Base-by-base conservation (phyloP, 1,139 yeast genomes). In the Saccharomycopsis hybrid region DNA sequence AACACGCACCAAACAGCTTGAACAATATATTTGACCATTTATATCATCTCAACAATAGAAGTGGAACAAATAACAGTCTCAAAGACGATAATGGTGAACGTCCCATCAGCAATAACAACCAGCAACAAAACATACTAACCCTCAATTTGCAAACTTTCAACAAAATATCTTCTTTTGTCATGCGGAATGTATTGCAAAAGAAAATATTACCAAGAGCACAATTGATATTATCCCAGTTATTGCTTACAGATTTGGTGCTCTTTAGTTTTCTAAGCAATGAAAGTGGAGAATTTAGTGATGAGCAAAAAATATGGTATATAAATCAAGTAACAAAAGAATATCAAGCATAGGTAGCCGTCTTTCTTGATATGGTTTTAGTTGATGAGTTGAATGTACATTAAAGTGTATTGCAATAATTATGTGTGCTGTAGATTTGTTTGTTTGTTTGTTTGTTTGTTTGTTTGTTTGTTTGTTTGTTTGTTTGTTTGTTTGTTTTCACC, bases 181-280 rank as follows among this genome's bases (percentile, higher is more conserved):
- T 51, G 54, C 36, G 29, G 13, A 30, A 48, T 32, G 51, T 51
- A 25, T 29, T 51, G 37, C 35, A 41, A 28, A 25, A 45, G 4
- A 48, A 41, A 32, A 27, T 48, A 13, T 36, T 35, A 9, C 25
- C 31, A 2, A 32, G 24, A 9, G n/a, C 39, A 9, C 54, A 51
- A 39, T 45, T 41, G 36, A 30, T 32, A 8, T 30, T 51, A 18
- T 36, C 41, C 2, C 30, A 42, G 38, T 39, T 51, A n/a, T 27
- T 51, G 24, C 27, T 42, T 4, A 36, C 39, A 4, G 54, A 51
- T 41, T 28, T 43, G 36, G 45, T 51, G 7, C 38, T 51, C 29
- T 51, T 48, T 27, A 47, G 43, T 31, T 51, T 51, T 27, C 42
- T 51, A 28, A 11, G 7, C 25, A 38, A 39, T 37, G 46, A 45